Percentiles rank a stretch among this genome's conserved stretches.
These are phyloP conservation scores for Lentinula guzmanii DNA, from an alignment of 768 basidiomycete species.

Conservation along the genomic window DNA sequence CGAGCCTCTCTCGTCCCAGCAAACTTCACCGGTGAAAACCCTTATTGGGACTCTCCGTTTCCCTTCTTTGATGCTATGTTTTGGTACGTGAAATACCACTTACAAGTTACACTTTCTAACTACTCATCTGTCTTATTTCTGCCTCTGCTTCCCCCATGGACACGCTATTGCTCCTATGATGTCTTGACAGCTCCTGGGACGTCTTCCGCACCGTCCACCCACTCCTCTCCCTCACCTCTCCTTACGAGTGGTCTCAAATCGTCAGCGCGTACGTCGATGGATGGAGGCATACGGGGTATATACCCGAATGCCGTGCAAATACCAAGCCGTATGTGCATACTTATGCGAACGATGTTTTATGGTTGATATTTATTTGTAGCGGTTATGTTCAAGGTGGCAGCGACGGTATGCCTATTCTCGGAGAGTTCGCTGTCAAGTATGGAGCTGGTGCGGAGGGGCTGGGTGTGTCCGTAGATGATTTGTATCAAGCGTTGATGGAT, in stretches of 20 bases:
- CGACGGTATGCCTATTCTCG: constrained; percentile 47
- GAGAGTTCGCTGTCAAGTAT: constrained; percentile 47
- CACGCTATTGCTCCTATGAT: background rate
- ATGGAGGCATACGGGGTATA: constrained; percentile 41
- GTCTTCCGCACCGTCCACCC: constrained; percentile 49
- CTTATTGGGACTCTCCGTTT: constrained; percentile 39
- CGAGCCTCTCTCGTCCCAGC: constrained; percentile 45
- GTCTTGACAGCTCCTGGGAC: constrained; percentile 38
- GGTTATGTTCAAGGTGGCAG: constrained; percentile 46
- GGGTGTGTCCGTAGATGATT: constrained; percentile 37
- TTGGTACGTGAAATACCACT: constrained; percentile 23
- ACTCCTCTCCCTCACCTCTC: constrained; percentile 37
- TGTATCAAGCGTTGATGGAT: constrained; percentile 44
- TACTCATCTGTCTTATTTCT: background rate
- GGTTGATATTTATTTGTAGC: constrained; percentile 13
- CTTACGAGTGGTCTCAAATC: constrained; percentile 40
- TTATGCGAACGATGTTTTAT: background rate
- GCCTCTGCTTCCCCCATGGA: background rate
- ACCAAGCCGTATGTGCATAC: constrained; percentile 34
- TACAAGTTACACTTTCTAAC: background rate
- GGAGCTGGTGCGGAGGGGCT: constrained; percentile 26
- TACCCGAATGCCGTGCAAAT: constrained; percentile 46
- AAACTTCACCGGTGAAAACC: constrained; percentile 44
- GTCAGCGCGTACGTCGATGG: constrained; percentile 45
- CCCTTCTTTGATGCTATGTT: constrained; percentile 49